Evolutionary conservation across 768 basidiomycete species (phyloP).

Genomic region (Lanmaoa pseudosensibilis): DNA sequence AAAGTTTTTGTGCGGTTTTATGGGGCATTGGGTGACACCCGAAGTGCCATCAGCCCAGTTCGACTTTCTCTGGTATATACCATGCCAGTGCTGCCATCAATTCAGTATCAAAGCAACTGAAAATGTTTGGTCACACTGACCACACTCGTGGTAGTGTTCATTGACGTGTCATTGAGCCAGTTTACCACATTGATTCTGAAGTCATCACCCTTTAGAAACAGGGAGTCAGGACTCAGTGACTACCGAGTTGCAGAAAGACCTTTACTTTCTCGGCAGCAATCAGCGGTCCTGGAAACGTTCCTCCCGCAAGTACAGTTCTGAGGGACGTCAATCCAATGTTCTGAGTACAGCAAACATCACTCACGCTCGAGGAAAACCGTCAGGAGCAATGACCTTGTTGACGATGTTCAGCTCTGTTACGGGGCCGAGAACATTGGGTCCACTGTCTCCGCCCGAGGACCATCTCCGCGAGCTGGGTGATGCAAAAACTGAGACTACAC

Average conservation of each 20-base stretch:
- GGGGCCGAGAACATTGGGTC: constrained; percentile 16
- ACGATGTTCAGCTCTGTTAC: constrained; percentile 33
- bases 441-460: not conserved
- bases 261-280: constrained; percentile 40
- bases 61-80: constrained; percentile 43
- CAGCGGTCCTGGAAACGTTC: constrained; percentile 46
- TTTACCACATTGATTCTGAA: constrained; percentile 49
- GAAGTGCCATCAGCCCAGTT: constrained; percentile 48
- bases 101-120: not conserved
- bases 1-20: constrained; percentile 19
- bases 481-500: not conserved
- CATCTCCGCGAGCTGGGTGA: not conserved
- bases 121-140: constrained; percentile 32
- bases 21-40: constrained; percentile 38
- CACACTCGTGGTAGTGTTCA: constrained; percentile 52
- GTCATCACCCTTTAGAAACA: constrained; percentile 33
- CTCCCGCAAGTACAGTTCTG: constrained; percentile 43
- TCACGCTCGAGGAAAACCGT: constrained; percentile 44
- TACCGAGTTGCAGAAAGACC: not conserved
- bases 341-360: constrained; percentile 11
- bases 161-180: constrained; percentile 42
- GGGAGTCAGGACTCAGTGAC: not conserved
- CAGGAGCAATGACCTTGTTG: constrained; percentile 45
- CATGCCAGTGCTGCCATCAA: constrained; percentile 52
- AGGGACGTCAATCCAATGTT: not conserved